Base-by-base conservation (phyloP, 2,329 filamentous ascomycete genomes). In the Elsinoe fawcettii region DNA sequence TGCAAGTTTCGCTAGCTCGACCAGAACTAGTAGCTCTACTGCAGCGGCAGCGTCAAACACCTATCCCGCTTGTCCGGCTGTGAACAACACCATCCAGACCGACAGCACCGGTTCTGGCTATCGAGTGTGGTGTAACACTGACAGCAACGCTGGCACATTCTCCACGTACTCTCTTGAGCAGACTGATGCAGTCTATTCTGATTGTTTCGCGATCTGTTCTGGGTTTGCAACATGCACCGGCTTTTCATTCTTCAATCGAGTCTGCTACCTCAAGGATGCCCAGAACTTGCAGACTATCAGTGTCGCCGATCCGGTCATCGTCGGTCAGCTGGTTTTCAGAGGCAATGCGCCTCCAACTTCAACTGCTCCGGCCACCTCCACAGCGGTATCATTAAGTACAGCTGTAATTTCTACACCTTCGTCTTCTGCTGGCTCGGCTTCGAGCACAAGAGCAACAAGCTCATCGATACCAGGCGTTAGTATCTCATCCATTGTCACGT, bases 61-160 rank as follows among this genome's bases (percentile, higher is more conserved):
- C 9, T 56, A 49, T 20, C 54, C 54, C 8, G 27, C 54, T n/a
- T 56, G 54, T 27, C 54, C 54, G 6, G 54, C 39, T 16, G 54
- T 41, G 16, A 56, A 56, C 27, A 18, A 27, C 14, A 47, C 54
- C 7, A 56, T 47, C 18, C 20, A 43, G 27, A 56, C 41, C 11
- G 39, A 43, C 32, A 8, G 9, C 11, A 37, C 12, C 27, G 27
- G 22, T 30, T 46, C 54, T n/a, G 37, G 41, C n/a, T 56, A 56
- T 22, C 12, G 30, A 8, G 43, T 56, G 7, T 43, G 43, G 18
- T 56, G 54, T n/a, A 46, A 56, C 41, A 53, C 49, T 4, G 49
- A 53, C 30, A 53, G 49, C 16, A 39, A 37, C 7, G 49, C 49
- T 12, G 32, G 8, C 4, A 53, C 49, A 23, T 27, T 25, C 11